Evolutionary conservation across 1,284 basidiomycete genomes (phyloP).

Genomic region (Phaffia rhodozyma): DNA sequence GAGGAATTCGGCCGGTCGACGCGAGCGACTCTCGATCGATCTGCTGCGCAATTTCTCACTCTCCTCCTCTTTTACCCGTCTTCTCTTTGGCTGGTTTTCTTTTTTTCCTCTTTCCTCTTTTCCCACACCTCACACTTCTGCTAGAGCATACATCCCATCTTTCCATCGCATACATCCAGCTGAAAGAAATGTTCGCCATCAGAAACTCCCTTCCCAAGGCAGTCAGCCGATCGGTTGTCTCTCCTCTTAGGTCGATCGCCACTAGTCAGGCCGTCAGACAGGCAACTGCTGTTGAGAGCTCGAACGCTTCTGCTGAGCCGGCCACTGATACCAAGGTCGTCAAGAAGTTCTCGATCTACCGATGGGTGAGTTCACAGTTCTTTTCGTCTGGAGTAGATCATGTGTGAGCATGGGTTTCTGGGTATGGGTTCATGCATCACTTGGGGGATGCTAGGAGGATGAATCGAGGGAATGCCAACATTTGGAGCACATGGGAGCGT

Average conservation of each 20-base stretch:
- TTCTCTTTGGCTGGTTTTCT: too few relatives aligned
- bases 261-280: constrained; percentile 23
- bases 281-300: constrained; percentile 22
- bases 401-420: neutral
- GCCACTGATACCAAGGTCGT: constrained; percentile 36
- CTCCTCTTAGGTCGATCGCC: constrained; percentile 7
- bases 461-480: neutral
- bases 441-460: neutral
- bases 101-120: too few relatives aligned
- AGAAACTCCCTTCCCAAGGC: too few relatives aligned
- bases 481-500: neutral
- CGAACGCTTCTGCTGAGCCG: constrained; percentile 22
- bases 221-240: neutral
- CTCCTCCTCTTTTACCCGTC: too few relatives aligned
- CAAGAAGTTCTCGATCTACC: constrained; percentile 94
- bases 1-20: too few relatives aligned
- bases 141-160: too few relatives aligned
- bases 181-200: too few relatives aligned
- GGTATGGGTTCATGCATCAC: neutral
- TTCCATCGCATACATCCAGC: too few relatives aligned
- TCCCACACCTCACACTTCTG: too few relatives aligned
- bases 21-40: too few relatives aligned
- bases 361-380: constrained; percentile 54
- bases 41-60: too few relatives aligned
- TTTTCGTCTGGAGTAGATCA: neutral